phyloP scores from a whole-genome alignment of 192 early-diverging fungal species.

The Podila clonocystis region DNA sequence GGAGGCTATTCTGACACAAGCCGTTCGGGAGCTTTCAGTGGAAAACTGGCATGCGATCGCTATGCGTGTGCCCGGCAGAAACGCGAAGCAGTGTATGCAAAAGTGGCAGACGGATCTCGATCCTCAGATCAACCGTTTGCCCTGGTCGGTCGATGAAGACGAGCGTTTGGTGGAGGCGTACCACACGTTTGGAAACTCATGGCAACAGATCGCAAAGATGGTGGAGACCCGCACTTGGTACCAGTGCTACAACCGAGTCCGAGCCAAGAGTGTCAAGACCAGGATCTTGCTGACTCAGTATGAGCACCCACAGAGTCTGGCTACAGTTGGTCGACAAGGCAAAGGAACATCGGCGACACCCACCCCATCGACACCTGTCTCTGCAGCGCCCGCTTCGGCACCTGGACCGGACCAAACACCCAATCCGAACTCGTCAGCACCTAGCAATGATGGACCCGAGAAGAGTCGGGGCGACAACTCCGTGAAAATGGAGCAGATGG shows the following conservation, averaged over 20 bases:
- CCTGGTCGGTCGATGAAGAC: constrained; percentile 41
- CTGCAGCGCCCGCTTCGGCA: background rate
- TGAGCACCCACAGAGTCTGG: constrained; percentile 25
- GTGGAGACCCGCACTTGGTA: constrained; percentile 49
- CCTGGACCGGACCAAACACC: no score
- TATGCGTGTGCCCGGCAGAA: constrained; percentile 43
- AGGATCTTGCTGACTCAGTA: constrained; percentile 29
- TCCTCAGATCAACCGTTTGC: constrained; percentile 45
- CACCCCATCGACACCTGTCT: background rate
- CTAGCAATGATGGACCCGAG: background rate
- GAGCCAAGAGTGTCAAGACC: constrained; percentile 51
- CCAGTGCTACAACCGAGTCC: constrained; percentile 50
- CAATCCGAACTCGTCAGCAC: background rate
- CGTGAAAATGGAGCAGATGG: background rate
- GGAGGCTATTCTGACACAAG: constrained; percentile 39
- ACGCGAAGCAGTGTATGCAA: constrained; percentile 52
- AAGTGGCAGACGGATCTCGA: constrained; percentile 52
- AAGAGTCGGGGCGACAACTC: background rate
- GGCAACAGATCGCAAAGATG: constrained; percentile 53
- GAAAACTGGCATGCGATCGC: constrained; percentile 52
- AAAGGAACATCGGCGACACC: background rate
- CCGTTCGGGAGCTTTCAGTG: constrained; percentile 32
- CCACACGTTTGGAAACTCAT: constrained; percentile 46
- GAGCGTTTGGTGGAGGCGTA: constrained; percentile 47
- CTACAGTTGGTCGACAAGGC: constrained; percentile 4